A percentile compares a stretch with the other conserved stretches of the same genome.
Evolutionary conservation across 352 stramenopile species (phyloP).

Genomic region (Pythium rishiriense): DNA sequence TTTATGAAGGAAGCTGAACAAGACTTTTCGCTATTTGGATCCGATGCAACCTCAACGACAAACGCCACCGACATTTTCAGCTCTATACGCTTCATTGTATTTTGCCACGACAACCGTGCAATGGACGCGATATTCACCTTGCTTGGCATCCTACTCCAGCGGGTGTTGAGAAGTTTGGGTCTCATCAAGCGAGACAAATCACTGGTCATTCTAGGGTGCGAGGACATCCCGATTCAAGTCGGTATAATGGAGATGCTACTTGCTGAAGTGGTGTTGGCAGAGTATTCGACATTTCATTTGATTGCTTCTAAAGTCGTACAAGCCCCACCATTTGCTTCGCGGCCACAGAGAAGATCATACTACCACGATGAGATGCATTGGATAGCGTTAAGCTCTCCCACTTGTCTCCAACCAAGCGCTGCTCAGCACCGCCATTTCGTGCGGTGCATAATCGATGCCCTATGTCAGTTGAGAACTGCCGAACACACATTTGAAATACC

Average conservation of each 20-base stretch:
- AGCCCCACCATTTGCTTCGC: slow-evolving; percentile 29
- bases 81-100: slow-evolving; percentile 6
- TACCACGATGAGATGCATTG: slow-evolving; percentile 21
- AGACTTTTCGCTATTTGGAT: background rate
- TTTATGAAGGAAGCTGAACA: too few species aligned
- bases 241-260: slow-evolving; percentile 31
- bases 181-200: background rate
- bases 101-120: background rate
- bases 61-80: slow-evolving; percentile 1
- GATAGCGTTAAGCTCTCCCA: background rate
- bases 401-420: background rate
- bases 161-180: slow-evolving; percentile 22
- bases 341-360: slow-evolving; percentile 8
- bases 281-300: background rate
- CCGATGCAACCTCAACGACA: background rate
- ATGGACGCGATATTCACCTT: slow-evolving; percentile 38
- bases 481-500: too few species aligned
- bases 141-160: slow-evolving; percentile 36
- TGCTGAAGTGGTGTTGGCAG: slow-evolving; percentile 9
- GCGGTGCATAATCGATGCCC: background rate
- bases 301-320: slow-evolving; percentile 31
- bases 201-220: background rate
- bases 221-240: slow-evolving; percentile 20
- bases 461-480: background rate
- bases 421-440: background rate